These are phyloP conservation scores for Chalaropsis ovoidea DNA, from an alignment of 2,329 filamentous ascomycete species.

Conservation along the genomic window DNA sequence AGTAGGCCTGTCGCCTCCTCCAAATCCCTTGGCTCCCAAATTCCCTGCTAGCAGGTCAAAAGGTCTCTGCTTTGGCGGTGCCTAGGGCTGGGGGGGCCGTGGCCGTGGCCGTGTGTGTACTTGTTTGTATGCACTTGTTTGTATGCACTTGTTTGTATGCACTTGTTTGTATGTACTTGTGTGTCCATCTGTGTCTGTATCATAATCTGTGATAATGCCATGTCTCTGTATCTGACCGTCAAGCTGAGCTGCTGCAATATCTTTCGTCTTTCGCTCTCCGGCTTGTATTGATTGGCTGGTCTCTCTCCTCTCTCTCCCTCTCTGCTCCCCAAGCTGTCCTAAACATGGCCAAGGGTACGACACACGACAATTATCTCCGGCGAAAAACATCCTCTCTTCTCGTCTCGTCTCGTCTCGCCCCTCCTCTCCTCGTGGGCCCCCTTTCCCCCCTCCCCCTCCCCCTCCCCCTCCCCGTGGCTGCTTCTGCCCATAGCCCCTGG, in stretches of 20 bases:
- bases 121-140: too few species aligned
- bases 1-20: neutral
- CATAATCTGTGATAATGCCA: too few species aligned
- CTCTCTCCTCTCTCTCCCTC: too few species aligned
- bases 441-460: neutral
- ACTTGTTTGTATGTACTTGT: too few species aligned
- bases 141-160: neutral
- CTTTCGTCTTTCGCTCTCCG: neutral
- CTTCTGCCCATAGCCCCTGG: neutral
- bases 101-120: too few species aligned
- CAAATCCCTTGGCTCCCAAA: constrained; percentile 11
- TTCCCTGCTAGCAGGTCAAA: neutral
- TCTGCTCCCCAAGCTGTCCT: too few species aligned
- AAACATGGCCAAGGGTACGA: neutral
- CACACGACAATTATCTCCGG: neutral
- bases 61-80: constrained; percentile 8
- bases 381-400: neutral
- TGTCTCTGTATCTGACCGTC: neutral
- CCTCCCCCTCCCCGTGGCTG: neutral
- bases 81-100: neutral
- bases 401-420: neutral
- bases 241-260: neutral
- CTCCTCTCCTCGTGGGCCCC: neutral
- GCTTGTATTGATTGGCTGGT: too few species aligned
- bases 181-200: too few species aligned